Percentiles rank a stretch among this genome's conserved stretches.
These are phyloP conservation scores for Penicillium parvum DNA, from an alignment of 495 filamentous ascomycete species.

Conservation along the genomic window DNA sequence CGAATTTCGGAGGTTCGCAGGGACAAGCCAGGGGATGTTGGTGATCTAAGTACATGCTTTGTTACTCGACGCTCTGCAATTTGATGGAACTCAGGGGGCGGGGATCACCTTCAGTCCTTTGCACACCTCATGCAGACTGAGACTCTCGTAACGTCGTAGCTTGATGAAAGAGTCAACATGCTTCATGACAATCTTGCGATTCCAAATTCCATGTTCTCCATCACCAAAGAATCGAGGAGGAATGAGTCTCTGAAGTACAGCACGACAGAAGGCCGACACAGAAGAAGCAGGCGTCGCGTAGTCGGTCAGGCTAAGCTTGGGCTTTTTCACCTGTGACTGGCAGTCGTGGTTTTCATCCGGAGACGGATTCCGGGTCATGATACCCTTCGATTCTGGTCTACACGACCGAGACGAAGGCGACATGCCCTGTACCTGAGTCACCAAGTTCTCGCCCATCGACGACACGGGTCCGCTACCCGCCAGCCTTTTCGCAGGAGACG, in stretches of 20 bases:
- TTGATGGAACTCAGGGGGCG: neutral
- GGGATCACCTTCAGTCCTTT: conserved; percentile 66
- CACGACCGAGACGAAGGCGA: conserved; percentile 1
- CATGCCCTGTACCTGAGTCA: conserved; percentile 26
- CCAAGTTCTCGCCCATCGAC: conserved; percentile 20
- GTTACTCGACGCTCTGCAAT: conserved; percentile 5
- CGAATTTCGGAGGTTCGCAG: conserved; percentile 30
- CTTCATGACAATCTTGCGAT: conserved; percentile 55
- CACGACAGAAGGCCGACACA: conserved; percentile 85
- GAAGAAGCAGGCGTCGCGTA: conserved; percentile 64
- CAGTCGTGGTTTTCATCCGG: neutral
- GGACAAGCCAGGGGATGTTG: conserved; percentile 67
- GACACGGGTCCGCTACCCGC: conserved; percentile 6
- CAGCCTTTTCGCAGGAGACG: conserved; percentile 8
- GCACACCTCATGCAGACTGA: conserved; percentile 72
- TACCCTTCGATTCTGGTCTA: too few relatives aligned
- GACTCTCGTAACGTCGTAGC: conserved; percentile 73
- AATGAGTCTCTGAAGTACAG: conserved; percentile 68
- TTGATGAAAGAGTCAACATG: conserved; percentile 73
- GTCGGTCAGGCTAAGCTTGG: conserved; percentile 51
- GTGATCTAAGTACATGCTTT: conserved; percentile 46
- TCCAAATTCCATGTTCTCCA: conserved; percentile 47
- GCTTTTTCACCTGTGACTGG: conserved; percentile 3
- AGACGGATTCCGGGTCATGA: too few relatives aligned
- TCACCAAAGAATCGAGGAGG: conserved; percentile 72